A percentile compares a stretch with the other conserved stretches of the same genome.
Conservation (phyloP, 345 rosid species). For the Eucalyptus fibrosa region DNA sequence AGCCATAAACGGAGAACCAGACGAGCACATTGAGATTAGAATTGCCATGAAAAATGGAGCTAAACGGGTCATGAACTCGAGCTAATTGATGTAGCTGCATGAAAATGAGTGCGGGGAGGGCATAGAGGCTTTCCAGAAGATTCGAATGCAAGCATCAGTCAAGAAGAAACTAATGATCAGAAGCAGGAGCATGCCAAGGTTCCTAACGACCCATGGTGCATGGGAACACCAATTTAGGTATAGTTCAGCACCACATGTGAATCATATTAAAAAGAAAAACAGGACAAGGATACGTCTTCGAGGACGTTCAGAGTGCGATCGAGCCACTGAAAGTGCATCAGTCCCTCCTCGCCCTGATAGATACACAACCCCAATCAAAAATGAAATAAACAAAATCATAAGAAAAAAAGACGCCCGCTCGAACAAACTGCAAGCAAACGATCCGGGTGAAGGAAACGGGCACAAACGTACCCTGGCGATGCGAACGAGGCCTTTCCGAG, state of each 20-base stretch:
- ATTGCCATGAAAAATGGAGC: background rate
- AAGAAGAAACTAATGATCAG: background rate
- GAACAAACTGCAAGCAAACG: background rate
- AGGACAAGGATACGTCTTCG: conserved; percentile 76
- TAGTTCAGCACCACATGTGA: background rate
- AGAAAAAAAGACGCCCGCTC: background rate
- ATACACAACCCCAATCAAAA: background rate
- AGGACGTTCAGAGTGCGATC: conserved; percentile 54
- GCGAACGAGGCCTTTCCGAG: conserved; percentile 86
- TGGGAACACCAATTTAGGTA: background rate
- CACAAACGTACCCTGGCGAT: conserved; percentile 39
- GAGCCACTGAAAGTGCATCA: conserved; percentile 91
- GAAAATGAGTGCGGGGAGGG: background rate
- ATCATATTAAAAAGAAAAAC: background rate
- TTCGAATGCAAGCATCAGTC: background rate
- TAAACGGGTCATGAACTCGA: background rate
- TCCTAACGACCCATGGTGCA: background rate
- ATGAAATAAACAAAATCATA: background rate
- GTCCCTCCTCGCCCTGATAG: conserved; percentile 78
- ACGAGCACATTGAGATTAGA: background rate
- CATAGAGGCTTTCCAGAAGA: background rate
- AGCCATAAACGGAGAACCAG: background rate
- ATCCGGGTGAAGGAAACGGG: background rate
- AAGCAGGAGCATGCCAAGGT: background rate
- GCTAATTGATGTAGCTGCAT: background rate